Evolutionary conservation across 2,329 filamentous ascomycete species (phyloP).

Genomic region (Cyphellophora attinorum): DNA sequence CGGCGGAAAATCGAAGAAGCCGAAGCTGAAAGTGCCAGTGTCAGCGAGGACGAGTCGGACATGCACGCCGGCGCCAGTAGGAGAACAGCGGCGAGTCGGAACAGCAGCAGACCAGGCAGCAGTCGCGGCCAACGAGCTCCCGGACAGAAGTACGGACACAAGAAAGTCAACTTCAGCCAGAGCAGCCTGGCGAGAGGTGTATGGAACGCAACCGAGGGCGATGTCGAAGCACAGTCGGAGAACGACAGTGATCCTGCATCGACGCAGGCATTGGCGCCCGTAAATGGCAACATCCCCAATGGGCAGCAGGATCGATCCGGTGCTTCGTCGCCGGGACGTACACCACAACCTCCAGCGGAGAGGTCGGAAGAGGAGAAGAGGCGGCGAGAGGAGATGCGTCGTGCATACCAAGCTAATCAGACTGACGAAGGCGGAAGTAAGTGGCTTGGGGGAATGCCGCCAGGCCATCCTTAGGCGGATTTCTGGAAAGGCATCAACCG

Average conservation of each 20-base stretch:
- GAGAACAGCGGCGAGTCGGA: slow-evolving; percentile 4
- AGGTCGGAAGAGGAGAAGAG: background rate
- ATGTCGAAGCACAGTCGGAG: too few relatives aligned
- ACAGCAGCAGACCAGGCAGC: slow-evolving; percentile 6
- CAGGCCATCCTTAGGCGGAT: slow-evolving; percentile 16
- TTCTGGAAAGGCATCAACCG: too few relatives aligned
- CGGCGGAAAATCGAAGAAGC: slow-evolving; percentile 28
- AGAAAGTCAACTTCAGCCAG: slow-evolving; percentile 18
- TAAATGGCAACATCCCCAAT: too few relatives aligned
- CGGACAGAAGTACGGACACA: too few relatives aligned
- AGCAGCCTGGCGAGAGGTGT: slow-evolving; percentile 11
- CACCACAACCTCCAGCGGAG: too few relatives aligned
- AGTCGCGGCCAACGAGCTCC: too few relatives aligned
- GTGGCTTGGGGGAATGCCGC: slow-evolving; percentile 10
- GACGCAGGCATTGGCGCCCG: too few relatives aligned
- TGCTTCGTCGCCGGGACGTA: too few relatives aligned
- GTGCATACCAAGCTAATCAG: too few relatives aligned
- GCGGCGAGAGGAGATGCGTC: too few relatives aligned
- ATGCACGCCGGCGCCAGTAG: slow-evolving; percentile 1
- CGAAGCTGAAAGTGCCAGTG: slow-evolving; percentile 37
- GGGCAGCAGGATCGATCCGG: too few relatives aligned
- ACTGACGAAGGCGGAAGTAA: slow-evolving; percentile 6
- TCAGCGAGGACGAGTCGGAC: slow-evolving; percentile 35
- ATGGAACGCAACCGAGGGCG: slow-evolving; percentile 3
- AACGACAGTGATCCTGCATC: too few relatives aligned